Percentiles rank a stretch among this genome's conserved stretches.
Evolutionary conservation across 2,329 filamentous ascomycete species (phyloP).

Genomic region (Taxawa tesnikishii): DNA sequence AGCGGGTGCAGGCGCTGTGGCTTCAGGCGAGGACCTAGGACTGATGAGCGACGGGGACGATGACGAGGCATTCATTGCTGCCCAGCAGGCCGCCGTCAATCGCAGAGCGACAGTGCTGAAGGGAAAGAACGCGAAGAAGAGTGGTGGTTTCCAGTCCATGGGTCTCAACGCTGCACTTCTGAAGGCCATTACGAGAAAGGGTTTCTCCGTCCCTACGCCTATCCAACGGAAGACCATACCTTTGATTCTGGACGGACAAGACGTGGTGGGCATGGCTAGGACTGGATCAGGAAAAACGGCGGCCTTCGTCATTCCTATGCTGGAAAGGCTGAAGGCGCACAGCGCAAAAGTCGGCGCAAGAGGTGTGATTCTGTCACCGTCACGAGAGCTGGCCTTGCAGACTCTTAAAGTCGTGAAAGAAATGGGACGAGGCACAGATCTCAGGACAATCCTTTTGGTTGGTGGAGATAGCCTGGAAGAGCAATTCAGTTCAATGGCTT

Average conservation of each 20-base stretch:
- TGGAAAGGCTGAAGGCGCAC: slow-evolving; percentile 81
- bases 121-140: slow-evolving; percentile 81
- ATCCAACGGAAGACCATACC: slow-evolving; percentile 97
- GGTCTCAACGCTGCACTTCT: slow-evolving; percentile 70
- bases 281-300: slow-evolving; percentile 99
- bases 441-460: slow-evolving; percentile 81
- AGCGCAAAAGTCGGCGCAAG: slow-evolving; percentile 76
- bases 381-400: slow-evolving; percentile 86
- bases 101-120: slow-evolving; percentile 73
- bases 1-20: slow-evolving; percentile 16
- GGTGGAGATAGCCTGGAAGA: slow-evolving; percentile 94
- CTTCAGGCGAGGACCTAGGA: slow-evolving; percentile 1
- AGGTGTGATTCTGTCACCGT: slow-evolving; percentile 81
- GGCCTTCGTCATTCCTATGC: slow-evolving; percentile 97
- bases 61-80: slow-evolving; percentile 81
- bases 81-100: slow-evolving; percentile 76
- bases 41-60: slow-evolving; percentile 4
- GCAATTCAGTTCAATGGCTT: slow-evolving; percentile 83
- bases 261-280: slow-evolving; percentile 97
- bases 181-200: slow-evolving; percentile 85
- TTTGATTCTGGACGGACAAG: slow-evolving; percentile 73
- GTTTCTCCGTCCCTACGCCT: slow-evolving; percentile 89
- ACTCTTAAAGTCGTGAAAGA: slow-evolving; percentile 96
- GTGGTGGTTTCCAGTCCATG: slow-evolving; percentile 95
- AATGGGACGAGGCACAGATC: slow-evolving; percentile 75